Base-by-base conservation (phyloP, 2,329 filamentous ascomycete genomes). In the Pseudogymnoascus sp. region DNA sequence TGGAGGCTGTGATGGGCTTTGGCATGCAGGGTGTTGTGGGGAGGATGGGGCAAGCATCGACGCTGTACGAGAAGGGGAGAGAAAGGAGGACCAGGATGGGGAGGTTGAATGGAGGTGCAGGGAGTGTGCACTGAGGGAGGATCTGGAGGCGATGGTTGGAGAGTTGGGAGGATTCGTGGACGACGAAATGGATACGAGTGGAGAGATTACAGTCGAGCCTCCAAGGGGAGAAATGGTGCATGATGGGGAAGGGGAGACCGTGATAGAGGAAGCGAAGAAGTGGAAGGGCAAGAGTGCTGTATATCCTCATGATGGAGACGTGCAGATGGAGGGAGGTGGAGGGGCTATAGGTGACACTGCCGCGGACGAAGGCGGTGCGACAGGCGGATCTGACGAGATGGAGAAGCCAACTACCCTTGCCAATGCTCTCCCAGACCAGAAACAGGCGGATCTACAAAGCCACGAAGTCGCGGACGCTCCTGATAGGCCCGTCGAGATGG, bases 241-340 rank as follows among this genome's bases (percentile, higher is more conserved):
- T 64, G 52, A 27, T 1, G 63, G 66, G 37, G 64, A 55, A 7
- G 62, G 64, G 55, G 64, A 64, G 25, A 59, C 37, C 37, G 63
- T 63, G 45, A 64, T 63, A 60, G 42, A 25, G 58, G 62, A 18
- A 63, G 65, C 21, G 61, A 66, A 61, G 48, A 7, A 63, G 62
- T 18, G 25, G 58, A 21, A 66, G 66, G 63, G 33, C 58, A 13
- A 61, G 33, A 9, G 55, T 60, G 36, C 18, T 18, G 48, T 12
- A 9, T 55, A 55, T 55, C 48, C 27, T 5, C n/a, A 52, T 0
- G 48, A 55, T 18, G 29, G 33, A 7, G 48, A 55, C n/a, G 29
- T 18, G 58, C 48, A 4, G 36, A 52, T 21, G 59, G 42, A 36
- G 8, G 36, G 1, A 52, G 62, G 4, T 65, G 65, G 29, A 52